Conservation (phyloP, 2,329 filamentous ascomycete species). For the Aspergillus costaricaensis region DNA sequence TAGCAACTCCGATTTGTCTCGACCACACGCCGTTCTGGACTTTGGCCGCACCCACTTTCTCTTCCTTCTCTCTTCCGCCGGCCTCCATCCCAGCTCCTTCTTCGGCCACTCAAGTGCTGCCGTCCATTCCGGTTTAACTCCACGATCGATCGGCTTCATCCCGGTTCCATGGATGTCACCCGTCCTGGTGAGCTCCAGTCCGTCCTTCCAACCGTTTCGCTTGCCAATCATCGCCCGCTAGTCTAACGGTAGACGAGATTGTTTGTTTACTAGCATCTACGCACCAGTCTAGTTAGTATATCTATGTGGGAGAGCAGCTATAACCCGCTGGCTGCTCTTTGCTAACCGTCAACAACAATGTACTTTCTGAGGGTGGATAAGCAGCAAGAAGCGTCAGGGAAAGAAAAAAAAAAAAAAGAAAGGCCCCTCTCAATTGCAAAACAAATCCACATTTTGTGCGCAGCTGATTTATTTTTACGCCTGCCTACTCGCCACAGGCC, state of each 20-base stretch:
- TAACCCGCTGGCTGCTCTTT: no score
- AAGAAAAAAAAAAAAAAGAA: background rate
- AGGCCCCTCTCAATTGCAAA: background rate
- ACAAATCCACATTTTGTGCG: background rate
- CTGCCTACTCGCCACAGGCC: background rate
- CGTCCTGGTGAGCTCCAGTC: constrained; percentile 3
- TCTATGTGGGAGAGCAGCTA: background rate
- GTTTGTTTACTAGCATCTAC: background rate
- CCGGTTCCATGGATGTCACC: constrained; percentile 14
- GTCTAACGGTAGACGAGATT: background rate
- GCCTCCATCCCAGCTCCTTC: background rate
- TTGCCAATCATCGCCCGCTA: background rate
- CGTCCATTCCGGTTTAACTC: constrained; percentile 1
- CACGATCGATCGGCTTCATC: constrained; percentile 12
- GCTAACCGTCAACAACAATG: no score
- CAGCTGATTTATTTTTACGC: constrained; percentile 2
- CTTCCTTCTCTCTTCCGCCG: no score
- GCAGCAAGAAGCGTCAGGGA: background rate
- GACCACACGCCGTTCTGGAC: background rate
- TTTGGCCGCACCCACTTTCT: background rate
- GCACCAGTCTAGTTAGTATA: background rate
- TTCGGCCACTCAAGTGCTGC: constrained; percentile 3
- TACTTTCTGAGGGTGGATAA: background rate
- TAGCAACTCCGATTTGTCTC: background rate
- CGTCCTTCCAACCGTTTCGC: background rate